Evolutionary conservation across 345 rosid species (phyloP).

Genomic region (Gossypioides kirkii): DNA sequence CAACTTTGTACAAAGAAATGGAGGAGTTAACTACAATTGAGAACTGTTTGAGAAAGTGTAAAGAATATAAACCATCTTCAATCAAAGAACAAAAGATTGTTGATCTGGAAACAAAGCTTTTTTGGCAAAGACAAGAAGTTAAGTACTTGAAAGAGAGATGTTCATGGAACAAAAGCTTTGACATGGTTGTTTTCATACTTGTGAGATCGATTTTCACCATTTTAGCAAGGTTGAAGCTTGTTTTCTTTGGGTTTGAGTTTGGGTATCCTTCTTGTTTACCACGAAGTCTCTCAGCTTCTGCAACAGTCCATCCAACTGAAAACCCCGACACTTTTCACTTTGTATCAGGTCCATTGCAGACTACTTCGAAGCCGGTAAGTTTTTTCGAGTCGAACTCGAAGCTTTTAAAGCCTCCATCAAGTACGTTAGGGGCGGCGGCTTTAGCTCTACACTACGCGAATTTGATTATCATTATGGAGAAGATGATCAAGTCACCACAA

Average conservation of each 20-base stretch:
- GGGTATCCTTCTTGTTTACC: conserved; percentile 46
- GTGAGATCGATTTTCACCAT: conserved; percentile 60
- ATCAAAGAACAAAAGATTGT: conserved; percentile 45
- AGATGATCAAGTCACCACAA: conserved; percentile 90
- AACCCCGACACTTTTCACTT: conserved; percentile 28
- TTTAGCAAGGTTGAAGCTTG: conserved; percentile 65
- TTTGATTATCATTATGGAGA: conserved; percentile 80
- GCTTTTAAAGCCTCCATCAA: conserved; percentile 61
- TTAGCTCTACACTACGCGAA: conserved; percentile 80
- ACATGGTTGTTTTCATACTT: conserved; percentile 48
- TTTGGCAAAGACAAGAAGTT: conserved; percentile 71
- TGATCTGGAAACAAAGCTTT: conserved; percentile 62
- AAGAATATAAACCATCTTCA: conserved; percentile 21
- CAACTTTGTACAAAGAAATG: conserved; percentile 66
- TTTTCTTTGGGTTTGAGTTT: conserved; percentile 45
- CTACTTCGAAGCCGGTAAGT: conserved; percentile 14
- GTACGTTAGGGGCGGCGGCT: conserved; percentile 72
- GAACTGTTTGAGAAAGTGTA: conserved; percentile 45
- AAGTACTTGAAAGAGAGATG: conserved; percentile 82
- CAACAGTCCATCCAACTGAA: conserved; percentile 66
- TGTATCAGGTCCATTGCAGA: conserved; percentile 40
- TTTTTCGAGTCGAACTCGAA: conserved; percentile 67
- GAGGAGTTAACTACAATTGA: conserved; percentile 70
- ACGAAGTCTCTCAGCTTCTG: conserved; percentile 76
- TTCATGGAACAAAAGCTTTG: conserved; percentile 79